phyloP scores from a whole-genome alignment of 2,329 filamentous ascomycete species.

The Nigrospora oryzae region DNA sequence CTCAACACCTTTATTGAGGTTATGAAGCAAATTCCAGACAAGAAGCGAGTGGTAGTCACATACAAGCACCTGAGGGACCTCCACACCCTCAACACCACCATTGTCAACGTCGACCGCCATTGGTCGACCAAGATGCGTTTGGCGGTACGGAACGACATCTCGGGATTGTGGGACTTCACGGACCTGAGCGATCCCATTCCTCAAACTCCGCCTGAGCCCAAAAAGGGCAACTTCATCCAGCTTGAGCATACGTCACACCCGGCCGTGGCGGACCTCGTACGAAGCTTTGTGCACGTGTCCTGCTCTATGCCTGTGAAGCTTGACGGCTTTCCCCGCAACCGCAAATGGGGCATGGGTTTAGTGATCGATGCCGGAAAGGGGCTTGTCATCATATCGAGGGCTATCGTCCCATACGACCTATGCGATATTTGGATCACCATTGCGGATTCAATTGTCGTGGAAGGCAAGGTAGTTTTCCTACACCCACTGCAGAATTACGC shows the following conservation, averaged over 20 bases:
- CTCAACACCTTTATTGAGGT: slow-evolving; percentile 85
- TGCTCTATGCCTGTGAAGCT: slow-evolving; percentile 93
- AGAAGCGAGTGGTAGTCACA: slow-evolving; percentile 79
- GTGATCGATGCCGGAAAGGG: slow-evolving; percentile 98
- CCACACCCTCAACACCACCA: slow-evolving; percentile 87
- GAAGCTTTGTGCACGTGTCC: slow-evolving; percentile 88
- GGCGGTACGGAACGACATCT: slow-evolving; percentile 80
- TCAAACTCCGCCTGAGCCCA: slow-evolving; percentile 60
- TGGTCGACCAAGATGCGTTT: slow-evolving; percentile 95
- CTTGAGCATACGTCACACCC: slow-evolving; percentile 82
- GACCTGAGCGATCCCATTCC: slow-evolving; percentile 77
- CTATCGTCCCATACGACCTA: slow-evolving; percentile 91
- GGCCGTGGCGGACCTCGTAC: slow-evolving; percentile 85
- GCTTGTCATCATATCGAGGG: slow-evolving; percentile 85
- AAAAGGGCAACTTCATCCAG: slow-evolving; percentile 84
- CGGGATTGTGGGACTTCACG: slow-evolving; percentile 90
- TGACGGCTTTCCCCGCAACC: slow-evolving; percentile 92
- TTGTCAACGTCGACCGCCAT: slow-evolving; percentile 88
- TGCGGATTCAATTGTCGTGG: slow-evolving; percentile 89
- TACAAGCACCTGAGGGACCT: slow-evolving; percentile 94
- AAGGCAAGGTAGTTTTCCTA: slow-evolving; percentile 90
- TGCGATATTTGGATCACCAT: slow-evolving; percentile 96
- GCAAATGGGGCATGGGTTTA: slow-evolving; percentile 90
- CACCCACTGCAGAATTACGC: slow-evolving; percentile 96
- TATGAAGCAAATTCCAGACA: slow-evolving; percentile 77